These are phyloP conservation scores for Aethionema arabicum DNA, from an alignment of 345 rosid species.

Conservation along the genomic window DNA sequence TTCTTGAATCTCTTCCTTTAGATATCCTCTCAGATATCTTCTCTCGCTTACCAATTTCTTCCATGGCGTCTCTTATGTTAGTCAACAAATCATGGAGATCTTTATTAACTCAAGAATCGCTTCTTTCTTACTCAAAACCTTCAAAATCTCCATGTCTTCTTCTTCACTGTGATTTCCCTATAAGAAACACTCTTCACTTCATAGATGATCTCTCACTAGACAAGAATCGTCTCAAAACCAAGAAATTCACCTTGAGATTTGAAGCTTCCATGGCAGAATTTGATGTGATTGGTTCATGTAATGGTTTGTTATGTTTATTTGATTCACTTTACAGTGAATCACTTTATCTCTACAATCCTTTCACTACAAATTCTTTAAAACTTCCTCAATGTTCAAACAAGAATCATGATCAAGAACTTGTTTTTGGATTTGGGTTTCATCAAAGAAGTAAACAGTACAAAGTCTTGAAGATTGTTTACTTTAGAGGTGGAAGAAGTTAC, in stretches of 20 bases:
- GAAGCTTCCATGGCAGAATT: slow-evolving; percentile 47
- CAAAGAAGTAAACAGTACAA: slow-evolving; percentile 50
- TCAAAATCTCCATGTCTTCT: slow-evolving; percentile 49
- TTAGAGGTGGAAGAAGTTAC: slow-evolving; percentile 31
- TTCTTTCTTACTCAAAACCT: slow-evolving; percentile 30
- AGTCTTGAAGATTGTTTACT: slow-evolving; percentile 62
- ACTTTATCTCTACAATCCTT: slow-evolving; percentile 57
- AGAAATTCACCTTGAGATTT: slow-evolving; percentile 43
- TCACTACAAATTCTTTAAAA: slow-evolving; percentile 42
- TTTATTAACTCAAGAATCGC: slow-evolving; percentile 41
- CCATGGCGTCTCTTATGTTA: slow-evolving; percentile 52
- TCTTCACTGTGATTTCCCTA: slow-evolving; percentile 57
- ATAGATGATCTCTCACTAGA: slow-evolving; percentile 52
- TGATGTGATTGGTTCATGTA: slow-evolving; percentile 56
- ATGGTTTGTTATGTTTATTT: slow-evolving; percentile 56
- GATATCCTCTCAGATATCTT: slow-evolving; percentile 64
- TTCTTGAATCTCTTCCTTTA: slow-evolving; percentile 52
- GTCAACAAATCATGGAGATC: slow-evolving; percentile 54
- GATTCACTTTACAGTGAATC: slow-evolving; percentile 47
- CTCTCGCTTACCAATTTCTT: slow-evolving; percentile 58
- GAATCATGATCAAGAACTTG: slow-evolving; percentile 47
- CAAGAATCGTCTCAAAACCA: slow-evolving; percentile 36
- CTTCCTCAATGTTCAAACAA: slow-evolving; percentile 43
- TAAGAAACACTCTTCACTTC: slow-evolving; percentile 54
- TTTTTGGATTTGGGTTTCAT: slow-evolving; percentile 63